Base-by-base conservation (phyloP, 2,329 filamentous ascomycete genomes). In the Macrophomina pseudophaseolina region DNA sequence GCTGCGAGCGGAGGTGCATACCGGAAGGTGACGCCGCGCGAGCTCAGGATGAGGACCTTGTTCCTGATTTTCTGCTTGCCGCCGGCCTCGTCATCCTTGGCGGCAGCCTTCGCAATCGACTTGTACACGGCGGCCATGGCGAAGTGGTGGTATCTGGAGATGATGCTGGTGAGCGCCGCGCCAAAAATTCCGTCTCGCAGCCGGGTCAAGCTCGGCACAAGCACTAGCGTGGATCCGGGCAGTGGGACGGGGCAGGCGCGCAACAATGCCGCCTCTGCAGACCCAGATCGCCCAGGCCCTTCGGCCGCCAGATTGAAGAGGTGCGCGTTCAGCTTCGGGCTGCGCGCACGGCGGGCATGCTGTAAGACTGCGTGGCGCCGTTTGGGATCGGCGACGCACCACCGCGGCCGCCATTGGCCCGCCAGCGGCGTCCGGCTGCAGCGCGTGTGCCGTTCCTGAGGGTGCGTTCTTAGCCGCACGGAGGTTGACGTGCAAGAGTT, bases 1-100 rank as follows among this genome's bases (percentile, higher is more conserved):
- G 66, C 28, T 14, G 48, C 49, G 42, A n/a, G 42, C 52, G 42
- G n/a, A 52, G 38, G 30, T 23, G 48, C 83, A 68, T 82, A 93
- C 90, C 91, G 87, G 80, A 92, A 93, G 40, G 94, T 97, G 64
- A 98, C 92, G 70, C 95, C 95, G 82, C 95, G 86, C 30, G 94
- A 97, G 32, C 92, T 95, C 72, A 99, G 85, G 74, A 98, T 94
- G 70, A 99, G 84, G 63, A 98, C 91, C 74, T 93, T 81, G 72
- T 85, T 83, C 68, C 79, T 76, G 72, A 82, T 84, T 70, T 78
- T 80, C 28, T 76, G 73, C 52, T 73, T 74, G 56, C 64, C 63
- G 46, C 72, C 72, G 66, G 60, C 70, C 68, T 72, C 75, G 68
- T 73, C 75, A 2, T 69, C 74, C 49, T 79, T 79, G 60, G 74